Conservation (phyloP, 768 basidiomycete genomes). For the Amanita inopinata region DNA sequence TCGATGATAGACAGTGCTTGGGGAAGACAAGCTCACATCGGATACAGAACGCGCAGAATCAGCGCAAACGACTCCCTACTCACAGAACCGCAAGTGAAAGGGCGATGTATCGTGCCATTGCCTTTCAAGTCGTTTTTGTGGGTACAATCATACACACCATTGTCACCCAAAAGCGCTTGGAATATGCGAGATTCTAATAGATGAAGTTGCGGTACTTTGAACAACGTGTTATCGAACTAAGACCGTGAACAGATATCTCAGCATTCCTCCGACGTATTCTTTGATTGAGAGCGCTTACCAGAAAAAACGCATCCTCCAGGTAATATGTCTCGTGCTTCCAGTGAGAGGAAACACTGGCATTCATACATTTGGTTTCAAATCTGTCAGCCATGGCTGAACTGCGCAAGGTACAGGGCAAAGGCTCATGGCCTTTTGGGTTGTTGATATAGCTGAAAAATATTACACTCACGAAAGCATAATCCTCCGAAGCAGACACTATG, state of each 20-base stretch:
- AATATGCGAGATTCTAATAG: constrained; percentile 2
- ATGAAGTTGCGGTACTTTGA: constrained; percentile 1
- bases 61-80: no score
- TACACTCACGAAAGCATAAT: no score
- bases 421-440: no score
- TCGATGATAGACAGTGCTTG: not conserved
- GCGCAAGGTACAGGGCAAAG: no score
- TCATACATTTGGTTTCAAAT: not conserved
- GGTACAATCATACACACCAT: no score
- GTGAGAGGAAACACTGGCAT: not conserved
- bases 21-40: constrained; percentile 9
- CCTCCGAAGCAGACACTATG: no score
- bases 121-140: no score
- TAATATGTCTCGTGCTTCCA: not conserved
- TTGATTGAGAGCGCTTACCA: no score
- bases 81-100: no score
- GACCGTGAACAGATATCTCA: not conserved
- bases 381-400: not conserved
- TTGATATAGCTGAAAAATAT: no score
- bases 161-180: not conserved
- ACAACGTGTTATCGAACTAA: constrained; percentile 2
- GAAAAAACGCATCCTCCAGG: not conserved
- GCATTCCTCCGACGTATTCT: no score
- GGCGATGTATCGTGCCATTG: no score
- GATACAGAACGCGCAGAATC: constrained; percentile 9